Conservation (phyloP, 23 red algal genomes). For the Pyropia haitanensis region DNA sequence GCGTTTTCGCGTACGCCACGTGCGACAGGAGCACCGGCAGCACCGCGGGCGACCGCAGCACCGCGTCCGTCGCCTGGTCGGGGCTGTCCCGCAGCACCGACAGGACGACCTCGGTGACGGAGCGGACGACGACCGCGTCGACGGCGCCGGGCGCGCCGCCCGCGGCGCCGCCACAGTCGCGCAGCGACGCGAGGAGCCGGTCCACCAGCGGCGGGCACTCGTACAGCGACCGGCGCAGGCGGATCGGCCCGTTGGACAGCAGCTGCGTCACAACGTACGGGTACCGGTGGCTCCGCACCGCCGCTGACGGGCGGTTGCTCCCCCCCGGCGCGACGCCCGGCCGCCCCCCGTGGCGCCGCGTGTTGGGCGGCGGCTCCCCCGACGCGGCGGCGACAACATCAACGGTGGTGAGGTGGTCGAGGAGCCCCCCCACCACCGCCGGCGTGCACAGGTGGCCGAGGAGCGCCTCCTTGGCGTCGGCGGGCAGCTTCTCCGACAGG, state of each 20-base stretch:
- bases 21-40: slow-evolving; percentile 45
- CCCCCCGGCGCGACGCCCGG: no score
- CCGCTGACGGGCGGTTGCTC: slow-evolving; percentile 3
- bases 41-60: slow-evolving; percentile 37
- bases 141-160: background rate
- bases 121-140: slow-evolving; percentile 54
- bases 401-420: slow-evolving; percentile 35
- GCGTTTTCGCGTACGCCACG: slow-evolving; percentile 40
- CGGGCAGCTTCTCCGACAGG: slow-evolving; percentile 34
- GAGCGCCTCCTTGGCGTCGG: slow-evolving; percentile 51
- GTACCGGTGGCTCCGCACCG: slow-evolving; percentile 38
- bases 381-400: slow-evolving; percentile 13
- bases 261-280: slow-evolving; percentile 52
- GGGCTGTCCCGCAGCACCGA: slow-evolving; percentile 52
- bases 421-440: slow-evolving; percentile 37
- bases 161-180: slow-evolving; percentile 10
- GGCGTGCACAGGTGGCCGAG: slow-evolving; percentile 39
- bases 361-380: slow-evolving; percentile 10
- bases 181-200: slow-evolving; percentile 34
- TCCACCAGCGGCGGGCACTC: slow-evolving; percentile 49
- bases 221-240: slow-evolving; percentile 45
- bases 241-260: slow-evolving; percentile 57
- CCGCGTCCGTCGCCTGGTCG: slow-evolving; percentile 44
- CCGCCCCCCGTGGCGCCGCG: no score
- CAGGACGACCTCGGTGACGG: slow-evolving; percentile 47